Evolutionary conservation across 2,329 filamentous ascomycete genomes (phyloP), one percentile per base, ranked within the genome.

Genomic region (Cladosporium cucumerinum): DNA sequence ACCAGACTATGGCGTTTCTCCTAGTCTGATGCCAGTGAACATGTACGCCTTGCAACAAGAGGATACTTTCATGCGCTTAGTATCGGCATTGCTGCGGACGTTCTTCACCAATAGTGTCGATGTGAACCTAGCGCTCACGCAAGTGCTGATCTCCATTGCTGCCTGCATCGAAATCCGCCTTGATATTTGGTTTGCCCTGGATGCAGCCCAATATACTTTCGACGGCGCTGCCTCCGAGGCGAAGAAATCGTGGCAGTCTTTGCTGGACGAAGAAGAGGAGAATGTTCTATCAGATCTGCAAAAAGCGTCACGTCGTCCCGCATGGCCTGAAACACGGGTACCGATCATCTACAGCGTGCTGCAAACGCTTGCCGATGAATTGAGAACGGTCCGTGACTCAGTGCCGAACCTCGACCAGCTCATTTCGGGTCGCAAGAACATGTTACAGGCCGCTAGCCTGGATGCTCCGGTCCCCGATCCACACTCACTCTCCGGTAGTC

Each of bases 41-140:
- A 18, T 43, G 51, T 49, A 34, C 23, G 52, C 23, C 14, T 65
- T 76, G 8, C 63, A 66, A 25, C 63, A 90, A 11, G 88, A 90
- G 57, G 86, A 87, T 69, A 79, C 82, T 8, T 79, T 88, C 7
- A 77, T 87, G 61, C 78, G 77, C 58, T 80, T 82, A 23, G 71
- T 88, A 21, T 66, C 83, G n/a, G 75, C 73, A 51, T 83, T 94
- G 8, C 78, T 99, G 12, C 85, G 89, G 52, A 88, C 84, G 0
- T 99, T 98, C 73, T 92, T 97, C 71, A 85, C 91, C 5, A 99
- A 99, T 71, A 89, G 92, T 2, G 88, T 98, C 2, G 92, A 97
- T 71, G 93, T 91, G 2, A 99, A 99, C 70, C 80, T 99, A 3
- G 90, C 90, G 0, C 82, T 97, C 1, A 98, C 94, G 0, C 91